Base-by-base conservation (phyloP, 805 yeast genomes). In the Starmerella riodocensis region DNA sequence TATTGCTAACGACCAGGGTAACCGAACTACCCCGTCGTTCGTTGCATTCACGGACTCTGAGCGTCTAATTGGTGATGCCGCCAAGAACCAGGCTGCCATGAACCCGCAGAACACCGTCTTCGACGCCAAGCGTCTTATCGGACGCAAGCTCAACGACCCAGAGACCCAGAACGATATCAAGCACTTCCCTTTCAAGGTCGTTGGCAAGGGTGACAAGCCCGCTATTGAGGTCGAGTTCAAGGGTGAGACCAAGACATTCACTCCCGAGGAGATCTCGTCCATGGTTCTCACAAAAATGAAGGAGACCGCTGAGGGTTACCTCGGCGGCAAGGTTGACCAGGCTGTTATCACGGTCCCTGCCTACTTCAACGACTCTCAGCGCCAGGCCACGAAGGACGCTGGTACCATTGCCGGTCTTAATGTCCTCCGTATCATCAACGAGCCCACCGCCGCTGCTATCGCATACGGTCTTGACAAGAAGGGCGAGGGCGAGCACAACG, bases 371-470 rank as follows among this genome's bases (percentile, higher is more conserved):
- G 95, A 85, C 65, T 84, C 96, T 41, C 96, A 86, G 69, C 82
- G 95, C 71, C 95, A 86, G 69, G 96, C 95, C 46, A 85, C 96
- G 58, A 86, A 85, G 72, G 95, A 85, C 64, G 94, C 96, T 45
- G 96, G 95, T 72, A 69, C 79, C 53, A 86, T 85, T 73, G 93
- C 95, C 43, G 96, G 96, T 59, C 72, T 85, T 62, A 85, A 85
- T 65, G 95, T 85, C 47, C 72, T 82, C 64, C 78, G 96, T 70
- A 85, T 85, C 63, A 85, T 86, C 58, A 85, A 85, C 68, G 96
- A 85, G 71, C 95, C 96, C 55, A 84, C 96, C 54, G 96, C 96
- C 50, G 96, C 96, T 59, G 96, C 96, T 56, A 84, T 86, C 70
- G 96, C 97, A 63, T 86, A 86, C 76, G 97, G 97, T 75, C 74